Base-by-base conservation (phyloP, 306 rosid genomes). In the Citrullus mucosospermus region DNA sequence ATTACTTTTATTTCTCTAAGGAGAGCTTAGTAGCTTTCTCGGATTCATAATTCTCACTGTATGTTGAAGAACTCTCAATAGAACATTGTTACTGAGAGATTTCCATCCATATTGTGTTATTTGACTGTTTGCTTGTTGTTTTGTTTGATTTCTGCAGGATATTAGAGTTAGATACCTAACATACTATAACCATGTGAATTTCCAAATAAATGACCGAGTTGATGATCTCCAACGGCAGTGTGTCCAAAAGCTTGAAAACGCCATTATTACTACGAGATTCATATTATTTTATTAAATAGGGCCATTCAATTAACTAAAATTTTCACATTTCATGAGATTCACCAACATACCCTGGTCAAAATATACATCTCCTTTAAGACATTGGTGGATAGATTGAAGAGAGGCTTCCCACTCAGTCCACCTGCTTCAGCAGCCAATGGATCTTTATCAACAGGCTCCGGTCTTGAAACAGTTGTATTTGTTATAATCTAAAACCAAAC, bases 371-470 rank as follows among this genome's bases (percentile, higher is more conserved):
- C 92, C 88, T 89, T 92, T 85, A 95, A 84, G 78, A 89, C 69
- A 72, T 84, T 73, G 84, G 99, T 95, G 51, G 99, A 91, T 61
- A 81, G 85, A 82, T 81, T 54, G 58, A 92, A 87, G 71, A 95
- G 97, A 80, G 99, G 99, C 89, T 87, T 95, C 88, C 99, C 99
- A 91, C 99, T 95, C 82, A 95, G 84, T 57, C 99, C 99, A 58
- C 99, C 99, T 84, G 86, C 54, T 92, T 95, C 97, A 54, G 87
- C 69, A 83, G 96, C 89, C 81, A 86, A 18, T 67, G 90, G 90
- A 84, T 87, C 82, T 73, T 34, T 61, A 51, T 79, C 81, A 63
- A 84, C 89, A 17, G 89, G 32, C 48, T 87, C 97, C 62, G 97
- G 99, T 81, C 99, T 95, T 81, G 99, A 92, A 83, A 95, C 86